Percentiles rank a stretch among this genome's conserved stretches.
Conservation (phyloP, 306 rosid genomes). For the Lithocarpus polystachyus region DNA sequence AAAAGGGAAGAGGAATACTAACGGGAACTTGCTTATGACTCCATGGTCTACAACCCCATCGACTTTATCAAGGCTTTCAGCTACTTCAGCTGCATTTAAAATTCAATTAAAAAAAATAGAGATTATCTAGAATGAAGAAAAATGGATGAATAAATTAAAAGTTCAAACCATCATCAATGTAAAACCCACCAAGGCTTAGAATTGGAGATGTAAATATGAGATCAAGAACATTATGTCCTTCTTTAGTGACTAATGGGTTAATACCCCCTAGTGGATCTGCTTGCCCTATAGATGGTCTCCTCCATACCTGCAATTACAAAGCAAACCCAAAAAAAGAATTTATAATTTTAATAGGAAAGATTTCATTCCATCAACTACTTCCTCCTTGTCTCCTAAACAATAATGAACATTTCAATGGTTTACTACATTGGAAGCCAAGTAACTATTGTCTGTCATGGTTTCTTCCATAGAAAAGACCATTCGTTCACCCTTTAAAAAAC, state of each 20-base stretch:
- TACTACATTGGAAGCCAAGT: not conserved
- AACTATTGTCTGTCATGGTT: not conserved
- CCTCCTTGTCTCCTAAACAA: not conserved
- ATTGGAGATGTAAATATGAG: conserved; percentile 90
- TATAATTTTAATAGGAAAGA: not conserved
- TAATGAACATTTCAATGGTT: not conserved
- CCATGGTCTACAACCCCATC: conserved; percentile 77
- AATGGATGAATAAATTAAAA: conserved; percentile 4
- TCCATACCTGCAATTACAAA: conserved; percentile 66
- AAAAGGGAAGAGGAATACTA: conserved; percentile 36
- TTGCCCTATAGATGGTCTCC: conserved; percentile 72
- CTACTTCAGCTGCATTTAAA: conserved; percentile 62
- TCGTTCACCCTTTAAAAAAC: not conserved
- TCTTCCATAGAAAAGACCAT: not conserved
- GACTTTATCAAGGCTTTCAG: conserved; percentile 50
- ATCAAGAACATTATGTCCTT: conserved; percentile 82
- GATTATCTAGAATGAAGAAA: not conserved
- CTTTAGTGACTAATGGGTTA: conserved; percentile 71
- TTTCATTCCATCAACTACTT: not conserved
- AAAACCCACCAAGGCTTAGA: conserved; percentile 57
- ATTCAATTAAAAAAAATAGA: conserved; percentile 7
- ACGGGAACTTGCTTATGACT: conserved; percentile 74
- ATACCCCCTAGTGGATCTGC: conserved; percentile 80
- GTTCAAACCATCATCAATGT: not conserved
- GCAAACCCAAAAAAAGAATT: conserved; percentile 5